Evolutionary conservation across 495 filamentous ascomycete genomes (phyloP).

Genomic region (Penicillium steckii): DNA sequence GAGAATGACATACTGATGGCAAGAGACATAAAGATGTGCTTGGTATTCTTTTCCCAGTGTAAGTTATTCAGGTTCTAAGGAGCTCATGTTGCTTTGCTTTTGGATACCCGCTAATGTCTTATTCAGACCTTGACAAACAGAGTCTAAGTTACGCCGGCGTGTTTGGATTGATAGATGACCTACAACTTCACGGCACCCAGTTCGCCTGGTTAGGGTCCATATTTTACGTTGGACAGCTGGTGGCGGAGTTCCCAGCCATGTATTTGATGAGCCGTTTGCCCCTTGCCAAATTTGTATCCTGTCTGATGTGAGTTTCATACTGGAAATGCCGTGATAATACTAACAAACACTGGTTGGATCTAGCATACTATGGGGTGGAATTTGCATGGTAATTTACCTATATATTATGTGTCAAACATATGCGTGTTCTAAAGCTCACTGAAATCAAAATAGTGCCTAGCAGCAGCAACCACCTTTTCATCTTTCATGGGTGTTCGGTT

Average conservation of each 20-base stretch:
- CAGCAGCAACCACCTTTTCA: conserved; percentile 40
- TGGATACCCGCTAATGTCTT: not conserved
- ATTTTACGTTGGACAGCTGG: conserved; percentile 28
- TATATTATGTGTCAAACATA: not conserved
- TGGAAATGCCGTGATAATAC: not conserved
- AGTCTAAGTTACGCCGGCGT: conserved; percentile 15
- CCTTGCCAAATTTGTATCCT: conserved; percentile 10
- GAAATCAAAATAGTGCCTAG: conserved; percentile 25
- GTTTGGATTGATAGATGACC: conserved; percentile 45
- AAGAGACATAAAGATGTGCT: not conserved
- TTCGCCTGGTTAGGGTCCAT: conserved; percentile 48
- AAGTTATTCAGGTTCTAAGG: not conserved
- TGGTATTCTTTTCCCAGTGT: not conserved
- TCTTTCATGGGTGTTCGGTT: conserved; percentile 42
- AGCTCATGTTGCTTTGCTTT: not conserved
- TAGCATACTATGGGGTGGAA: conserved; percentile 32
- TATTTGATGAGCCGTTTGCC: conserved; percentile 49
- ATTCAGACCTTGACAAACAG: not conserved
- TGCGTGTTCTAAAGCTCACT: not conserved
- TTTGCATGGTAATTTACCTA: conserved; percentile 30
- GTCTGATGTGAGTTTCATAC: not conserved
- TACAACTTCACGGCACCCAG: conserved; percentile 41
- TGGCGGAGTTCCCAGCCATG: conserved; percentile 18
- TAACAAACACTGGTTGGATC: conserved; percentile 14
- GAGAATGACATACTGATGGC: not conserved